phyloP scores from a whole-genome alignment of 495 filamentous ascomycete genomes.

The Glonium stellatum region DNA sequence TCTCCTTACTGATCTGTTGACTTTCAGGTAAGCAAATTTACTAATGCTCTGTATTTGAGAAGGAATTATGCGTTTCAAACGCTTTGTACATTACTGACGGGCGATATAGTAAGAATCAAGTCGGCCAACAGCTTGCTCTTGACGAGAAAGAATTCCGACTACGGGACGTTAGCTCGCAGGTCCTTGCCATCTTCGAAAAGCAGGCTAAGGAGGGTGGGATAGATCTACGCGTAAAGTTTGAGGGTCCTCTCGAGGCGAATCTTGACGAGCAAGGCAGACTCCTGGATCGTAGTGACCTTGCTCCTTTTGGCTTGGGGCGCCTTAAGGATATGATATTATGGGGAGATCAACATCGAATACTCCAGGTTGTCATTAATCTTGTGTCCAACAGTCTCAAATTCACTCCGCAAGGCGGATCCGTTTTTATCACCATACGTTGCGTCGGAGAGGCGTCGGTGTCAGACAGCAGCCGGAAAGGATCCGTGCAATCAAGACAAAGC shows the following conservation, averaged over 20 bases:
- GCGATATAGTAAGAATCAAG: slow-evolving; percentile 69
- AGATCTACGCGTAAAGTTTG: slow-evolving; percentile 60
- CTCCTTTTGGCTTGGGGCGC: slow-evolving; percentile 54
- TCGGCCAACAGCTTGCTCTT: slow-evolving; percentile 67
- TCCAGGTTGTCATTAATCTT: slow-evolving; percentile 87
- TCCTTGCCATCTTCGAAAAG: slow-evolving; percentile 80
- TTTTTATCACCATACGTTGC: slow-evolving; percentile 68
- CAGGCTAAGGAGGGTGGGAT: slow-evolving; percentile 75
- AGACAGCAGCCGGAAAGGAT: slow-evolving; percentile 23
- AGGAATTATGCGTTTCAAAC: no score
- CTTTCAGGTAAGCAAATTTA: slow-evolving; percentile 45
- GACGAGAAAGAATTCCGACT: slow-evolving; percentile 83
- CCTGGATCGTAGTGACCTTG: slow-evolving; percentile 37
- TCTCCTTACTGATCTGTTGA: slow-evolving; percentile 82
- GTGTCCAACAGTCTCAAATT: slow-evolving; percentile 92
- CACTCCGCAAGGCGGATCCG: slow-evolving; percentile 68
- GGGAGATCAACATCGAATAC: slow-evolving; percentile 84
- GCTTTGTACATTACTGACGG: background rate
- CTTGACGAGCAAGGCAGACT: slow-evolving; percentile 25
- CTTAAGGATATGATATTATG: slow-evolving; percentile 71
- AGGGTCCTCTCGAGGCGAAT: slow-evolving; percentile 46
- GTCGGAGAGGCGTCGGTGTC: slow-evolving; percentile 46
- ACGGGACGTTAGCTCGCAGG: slow-evolving; percentile 69
- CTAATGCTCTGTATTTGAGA: background rate
- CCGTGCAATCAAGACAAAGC: slow-evolving; percentile 31